Base-by-base conservation (phyloP, 768 basidiomycete genomes). In the Dacryopinax spathularia region DNA sequence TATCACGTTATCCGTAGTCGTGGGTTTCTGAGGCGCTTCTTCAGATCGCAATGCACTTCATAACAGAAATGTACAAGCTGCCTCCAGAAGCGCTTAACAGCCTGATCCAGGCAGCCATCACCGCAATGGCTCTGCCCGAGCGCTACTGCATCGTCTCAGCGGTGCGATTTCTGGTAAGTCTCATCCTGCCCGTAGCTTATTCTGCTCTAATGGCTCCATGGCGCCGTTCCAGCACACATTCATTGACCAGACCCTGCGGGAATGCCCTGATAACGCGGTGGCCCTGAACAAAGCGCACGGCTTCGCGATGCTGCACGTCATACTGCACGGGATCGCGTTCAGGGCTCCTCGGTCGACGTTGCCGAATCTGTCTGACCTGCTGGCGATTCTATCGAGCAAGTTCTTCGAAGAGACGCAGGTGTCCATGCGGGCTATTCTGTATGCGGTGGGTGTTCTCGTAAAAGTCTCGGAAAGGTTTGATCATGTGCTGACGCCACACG, bases 141-240 rank as follows among this genome's bases (percentile, higher is more conserved):
- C 80, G 90, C 35, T 94, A 92, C 72, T 89, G 89, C 0, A 77
- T 95, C 9, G 88, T 89, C 1, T 81, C 88, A 1, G 87, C 89
- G 2, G 86, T 85, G 67, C 86, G 81, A 44, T 96, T 94, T 71
- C 74, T 95, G 66, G 93, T 93, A 67, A 48, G 86, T 78, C n/a
- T n/a, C 25, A 56, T 56, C 48, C 48, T 22, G 13, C 48, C 15
- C 25, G 48, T 29, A 34, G 33, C 12, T 22, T 20, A 39, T 36
- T 5, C 7, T 15, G 37, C 43, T 10, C 18, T 34, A 34, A 31
- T 64, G 25, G 59, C 18, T 27, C 16, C 13, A 9, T 27, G 33
- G 25, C 56, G 27, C 16, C 25, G 31, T 59, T 7, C 33, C 64
- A 91, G 88, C 78, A 78, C 33, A 80, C 84, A 1, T 75, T 89